A percentile compares a stretch with the other conserved stretches of the same genome.
phyloP scores from a whole-genome alignment of 345 rosid species.

The Eucalyptus camaldulensis region DNA sequence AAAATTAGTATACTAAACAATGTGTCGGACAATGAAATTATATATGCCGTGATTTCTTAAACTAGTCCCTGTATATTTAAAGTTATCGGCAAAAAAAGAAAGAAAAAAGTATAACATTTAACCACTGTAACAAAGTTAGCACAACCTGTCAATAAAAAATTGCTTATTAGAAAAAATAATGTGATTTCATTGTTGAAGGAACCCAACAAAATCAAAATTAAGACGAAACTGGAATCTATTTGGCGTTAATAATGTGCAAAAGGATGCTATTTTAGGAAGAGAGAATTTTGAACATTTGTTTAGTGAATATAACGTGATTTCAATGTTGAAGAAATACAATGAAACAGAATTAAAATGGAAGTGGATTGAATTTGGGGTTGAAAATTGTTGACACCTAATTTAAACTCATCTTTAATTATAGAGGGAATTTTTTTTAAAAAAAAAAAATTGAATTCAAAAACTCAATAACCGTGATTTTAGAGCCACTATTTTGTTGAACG shows the following conservation, averaged over 20 bases:
- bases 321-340: background rate
- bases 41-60: background rate
- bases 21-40: background rate
- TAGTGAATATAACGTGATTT: background rate
- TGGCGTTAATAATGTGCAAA: background rate
- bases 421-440: no score
- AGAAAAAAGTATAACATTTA: background rate
- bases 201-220: background rate
- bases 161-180: background rate
- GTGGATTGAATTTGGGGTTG: background rate
- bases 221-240: background rate
- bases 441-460: no score
- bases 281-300: background rate
- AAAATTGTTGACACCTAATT: no score
- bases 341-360: background rate
- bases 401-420: no score
- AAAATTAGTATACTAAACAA: background rate
- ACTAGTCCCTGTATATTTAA: background rate
- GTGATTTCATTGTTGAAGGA: background rate
- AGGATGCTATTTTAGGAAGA: background rate
- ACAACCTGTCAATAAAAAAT: background rate
- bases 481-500: no score
- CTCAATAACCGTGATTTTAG: no score
- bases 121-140: background rate
- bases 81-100: background rate